Conservation (phyloP, 257 asterid species). For the Vinca minor region DNA sequence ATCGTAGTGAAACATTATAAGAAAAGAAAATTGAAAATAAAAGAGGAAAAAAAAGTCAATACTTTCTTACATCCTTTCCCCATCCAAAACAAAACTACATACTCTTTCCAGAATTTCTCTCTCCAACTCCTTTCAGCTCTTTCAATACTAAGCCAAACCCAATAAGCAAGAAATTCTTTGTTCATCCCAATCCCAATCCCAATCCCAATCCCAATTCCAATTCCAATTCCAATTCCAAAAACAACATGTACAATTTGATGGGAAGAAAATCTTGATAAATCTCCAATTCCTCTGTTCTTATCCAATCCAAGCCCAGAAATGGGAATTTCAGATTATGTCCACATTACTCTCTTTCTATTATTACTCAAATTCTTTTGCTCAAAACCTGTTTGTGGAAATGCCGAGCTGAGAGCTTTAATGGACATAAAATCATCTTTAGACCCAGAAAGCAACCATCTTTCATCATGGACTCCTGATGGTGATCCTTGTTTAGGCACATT, state of each 20-base stretch:
- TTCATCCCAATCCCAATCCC: constrained; percentile 6
- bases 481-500: constrained; percentile 77
- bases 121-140: constrained; percentile 10
- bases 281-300: background rate
- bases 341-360: constrained; percentile 15
- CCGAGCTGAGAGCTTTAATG: constrained; percentile 77
- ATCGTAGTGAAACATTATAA: too few species aligned
- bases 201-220: background rate
- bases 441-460: constrained; percentile 50
- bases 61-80: too few species aligned
- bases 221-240: too few species aligned
- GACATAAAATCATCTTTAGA: constrained; percentile 66
- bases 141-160: background rate
- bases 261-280: background rate
- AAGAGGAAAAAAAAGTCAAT: too few species aligned
- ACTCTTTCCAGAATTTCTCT: too few species aligned
- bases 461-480: constrained; percentile 61
- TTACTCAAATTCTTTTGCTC: constrained; percentile 27
- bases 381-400: constrained; percentile 32
- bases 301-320: constrained; percentile 21
- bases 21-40: too few species aligned
- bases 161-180: background rate
- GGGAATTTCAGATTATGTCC: constrained; percentile 22
- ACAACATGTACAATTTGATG: too few species aligned
- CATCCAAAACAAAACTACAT: too few species aligned